Evolutionary conservation across 108 stramenopile species (phyloP).

Genomic region (Nannochloropsis oceanica): DNA sequence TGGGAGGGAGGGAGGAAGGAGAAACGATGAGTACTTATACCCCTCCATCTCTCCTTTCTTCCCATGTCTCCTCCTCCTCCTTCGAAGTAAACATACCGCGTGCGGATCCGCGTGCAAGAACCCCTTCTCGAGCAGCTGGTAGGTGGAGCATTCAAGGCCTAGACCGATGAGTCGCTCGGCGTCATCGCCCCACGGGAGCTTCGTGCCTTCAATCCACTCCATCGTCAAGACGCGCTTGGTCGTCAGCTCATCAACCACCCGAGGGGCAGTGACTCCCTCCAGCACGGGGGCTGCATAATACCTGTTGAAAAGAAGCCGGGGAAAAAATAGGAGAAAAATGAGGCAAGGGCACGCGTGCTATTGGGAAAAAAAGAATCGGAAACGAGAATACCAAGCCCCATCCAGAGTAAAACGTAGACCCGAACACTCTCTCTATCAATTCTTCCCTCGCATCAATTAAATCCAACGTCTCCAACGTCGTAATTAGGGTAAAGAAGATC

Average conservation of each 20-base stretch:
- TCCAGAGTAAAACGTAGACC: too few relatives aligned
- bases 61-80: neutral
- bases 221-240: conserved; percentile 60
- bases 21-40: neutral
- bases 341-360: too few relatives aligned
- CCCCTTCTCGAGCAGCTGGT: conserved; percentile 64
- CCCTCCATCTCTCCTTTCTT: neutral
- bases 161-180: conserved; percentile 66
- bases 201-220: conserved; percentile 81
- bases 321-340: too few relatives aligned
- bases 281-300: conserved; percentile 28
- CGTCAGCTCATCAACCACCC: conserved; percentile 53
- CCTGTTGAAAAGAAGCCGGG: too few relatives aligned
- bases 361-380: too few relatives aligned
- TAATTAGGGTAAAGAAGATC: too few relatives aligned
- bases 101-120: conserved; percentile 45
- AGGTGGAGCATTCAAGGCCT: conserved; percentile 70
- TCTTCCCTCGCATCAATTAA: too few relatives aligned
- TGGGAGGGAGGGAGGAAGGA: neutral
- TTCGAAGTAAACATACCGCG: neutral
- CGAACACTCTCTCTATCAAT: too few relatives aligned
- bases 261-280: conserved; percentile 60
- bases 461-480: too few relatives aligned
- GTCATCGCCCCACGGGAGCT: conserved; percentile 66
- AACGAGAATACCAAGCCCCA: too few relatives aligned